Evolutionary conservation across 192 early-diverging fungal species (phyloP).

Genomic region (Glomus cerebriforme): DNA sequence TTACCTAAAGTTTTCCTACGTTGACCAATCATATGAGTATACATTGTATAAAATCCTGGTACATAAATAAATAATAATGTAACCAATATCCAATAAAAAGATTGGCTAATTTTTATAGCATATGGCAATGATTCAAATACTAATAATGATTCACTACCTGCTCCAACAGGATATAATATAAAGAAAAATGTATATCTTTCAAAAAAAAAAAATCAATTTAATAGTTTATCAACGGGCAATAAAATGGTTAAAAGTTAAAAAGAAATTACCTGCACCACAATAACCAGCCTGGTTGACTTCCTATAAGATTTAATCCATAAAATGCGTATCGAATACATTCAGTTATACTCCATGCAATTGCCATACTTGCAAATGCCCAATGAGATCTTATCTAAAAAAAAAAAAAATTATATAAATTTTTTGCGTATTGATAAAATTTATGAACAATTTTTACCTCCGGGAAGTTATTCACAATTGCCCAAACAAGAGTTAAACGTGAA

Average conservation of each 20-base stretch:
- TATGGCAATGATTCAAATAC: slow-evolving; percentile 72
- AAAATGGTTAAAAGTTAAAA: neutral
- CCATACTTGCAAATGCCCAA: slow-evolving; percentile 78
- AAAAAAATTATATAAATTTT: neutral
- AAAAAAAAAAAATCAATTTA: neutral
- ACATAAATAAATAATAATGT: slow-evolving; percentile 66
- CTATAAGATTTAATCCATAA: slow-evolving; percentile 76
- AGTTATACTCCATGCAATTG: slow-evolving; percentile 88
- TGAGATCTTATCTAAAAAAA: slow-evolving; percentile 36
- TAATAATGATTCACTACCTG: slow-evolving; percentile 79
- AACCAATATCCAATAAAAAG: slow-evolving; percentile 62
- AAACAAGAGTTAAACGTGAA: slow-evolving; percentile 84
- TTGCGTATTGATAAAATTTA: neutral
- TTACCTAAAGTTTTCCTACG: slow-evolving; percentile 72
- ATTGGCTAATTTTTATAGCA: slow-evolving; percentile 49
- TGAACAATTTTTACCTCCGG: slow-evolving; percentile 54
- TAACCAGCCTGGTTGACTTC: slow-evolving; percentile 56
- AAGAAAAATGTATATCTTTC: slow-evolving; percentile 93
- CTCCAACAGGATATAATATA: slow-evolving; percentile 90
- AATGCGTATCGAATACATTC: slow-evolving; percentile 92
- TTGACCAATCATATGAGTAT: slow-evolving; percentile 91
- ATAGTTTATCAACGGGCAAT: neutral
- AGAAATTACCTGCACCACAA: slow-evolving; percentile 57
- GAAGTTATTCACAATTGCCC: slow-evolving; percentile 75
- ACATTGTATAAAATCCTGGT: slow-evolving; percentile 84